A percentile compares a stretch with the other conserved stretches of the same genome.
Conservation (phyloP, 106 monocot species). For the Platanthera guangdongensis region DNA sequence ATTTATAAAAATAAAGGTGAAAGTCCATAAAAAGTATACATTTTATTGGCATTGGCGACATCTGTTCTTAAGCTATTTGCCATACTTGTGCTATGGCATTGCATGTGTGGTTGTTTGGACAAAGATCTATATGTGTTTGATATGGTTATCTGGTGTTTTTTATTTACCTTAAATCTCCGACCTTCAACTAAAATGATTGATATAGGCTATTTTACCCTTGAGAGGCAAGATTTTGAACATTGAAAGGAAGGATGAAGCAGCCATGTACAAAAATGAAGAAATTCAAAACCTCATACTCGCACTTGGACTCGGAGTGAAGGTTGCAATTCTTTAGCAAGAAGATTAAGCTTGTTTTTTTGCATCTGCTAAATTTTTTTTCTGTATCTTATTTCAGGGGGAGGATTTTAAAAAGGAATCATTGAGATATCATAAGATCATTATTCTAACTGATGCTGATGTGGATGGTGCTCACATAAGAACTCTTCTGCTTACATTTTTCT, state of each 20-base stretch:
- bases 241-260: slow-evolving; percentile 94
- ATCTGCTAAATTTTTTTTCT: slow-evolving; percentile 6
- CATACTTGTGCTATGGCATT: background rate
- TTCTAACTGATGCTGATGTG: slow-evolving; percentile 99
- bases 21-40: background rate
- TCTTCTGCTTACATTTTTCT: slow-evolving; percentile 96
- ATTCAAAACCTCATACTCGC: slow-evolving; percentile 97
- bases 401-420: slow-evolving; percentile 88
- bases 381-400: slow-evolving; percentile 68
- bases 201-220: slow-evolving; percentile 89
- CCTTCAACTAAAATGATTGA: slow-evolving; percentile 5
- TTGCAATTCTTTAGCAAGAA: slow-evolving; percentile 9
- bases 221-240: slow-evolving; percentile 98
- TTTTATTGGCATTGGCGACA: background rate
- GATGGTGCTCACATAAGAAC: slow-evolving; percentile 99
- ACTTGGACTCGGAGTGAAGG: slow-evolving; percentile 99
- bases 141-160: background rate
- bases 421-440: slow-evolving; percentile 96
- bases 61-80: background rate
- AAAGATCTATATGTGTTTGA: background rate
- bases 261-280: slow-evolving; percentile 99
- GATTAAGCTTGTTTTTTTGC: background rate
- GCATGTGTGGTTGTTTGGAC: background rate
- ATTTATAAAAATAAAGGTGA: background rate
- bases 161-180: background rate